Percentiles rank a stretch among this genome's conserved stretches.
These are phyloP conservation scores for Hyaloscypha variabilis DNA, from an alignment of 495 filamentous ascomycete species.

Conservation along the genomic window DNA sequence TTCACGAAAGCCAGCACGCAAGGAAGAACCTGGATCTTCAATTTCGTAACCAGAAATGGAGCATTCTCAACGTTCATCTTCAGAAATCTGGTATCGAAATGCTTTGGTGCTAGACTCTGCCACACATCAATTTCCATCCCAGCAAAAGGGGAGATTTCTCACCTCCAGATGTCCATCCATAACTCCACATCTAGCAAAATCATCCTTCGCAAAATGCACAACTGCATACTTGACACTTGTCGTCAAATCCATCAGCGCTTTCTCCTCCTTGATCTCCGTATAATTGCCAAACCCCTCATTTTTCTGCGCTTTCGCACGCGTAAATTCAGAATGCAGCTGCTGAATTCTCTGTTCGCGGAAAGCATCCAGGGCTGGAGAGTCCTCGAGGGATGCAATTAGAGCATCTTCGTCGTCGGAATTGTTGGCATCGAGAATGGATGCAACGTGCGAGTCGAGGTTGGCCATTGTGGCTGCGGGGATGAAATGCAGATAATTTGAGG, in stretches of 20 bases:
- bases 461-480: constrained; percentile 25
- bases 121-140: background rate
- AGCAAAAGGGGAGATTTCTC: constrained; percentile 4
- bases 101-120: constrained; percentile 56
- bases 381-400: constrained; percentile 71
- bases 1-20: constrained; percentile 77
- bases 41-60: constrained; percentile 70
- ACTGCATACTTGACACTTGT: constrained; percentile 63
- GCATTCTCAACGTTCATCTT: constrained; percentile 72
- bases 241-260: constrained; percentile 68
- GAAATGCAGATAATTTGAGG: background rate
- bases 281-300: constrained; percentile 49
- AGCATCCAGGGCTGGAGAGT: constrained; percentile 55
- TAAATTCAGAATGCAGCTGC: constrained; percentile 66
- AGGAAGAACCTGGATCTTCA: constrained; percentile 71
- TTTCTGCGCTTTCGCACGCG: constrained; percentile 39
- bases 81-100: constrained; percentile 71
- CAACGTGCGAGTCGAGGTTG: constrained; percentile 48
- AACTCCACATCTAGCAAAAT: constrained; percentile 71
- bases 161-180: constrained; percentile 67
- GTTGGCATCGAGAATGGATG: constrained; percentile 45
- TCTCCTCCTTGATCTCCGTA: constrained; percentile 64
- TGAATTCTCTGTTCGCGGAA: constrained; percentile 73
- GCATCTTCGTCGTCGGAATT: constrained; percentile 69
- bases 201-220: constrained; percentile 76